Conservation (phyloP, 305 asterid species). For the Plantago lanceolata region DNA sequence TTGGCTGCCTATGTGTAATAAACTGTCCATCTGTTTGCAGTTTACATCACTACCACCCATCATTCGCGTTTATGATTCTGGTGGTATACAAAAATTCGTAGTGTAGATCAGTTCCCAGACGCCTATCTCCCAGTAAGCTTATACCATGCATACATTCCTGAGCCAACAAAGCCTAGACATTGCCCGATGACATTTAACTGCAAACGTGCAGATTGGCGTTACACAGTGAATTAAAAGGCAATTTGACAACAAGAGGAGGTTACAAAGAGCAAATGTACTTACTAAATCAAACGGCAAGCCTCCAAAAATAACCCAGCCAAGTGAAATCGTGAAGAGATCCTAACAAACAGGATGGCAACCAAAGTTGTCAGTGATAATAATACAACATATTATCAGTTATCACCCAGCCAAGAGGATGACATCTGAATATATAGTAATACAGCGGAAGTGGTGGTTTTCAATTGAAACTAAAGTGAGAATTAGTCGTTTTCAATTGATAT, state of each 20-base stretch:
- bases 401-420: neutral
- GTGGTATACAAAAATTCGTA: too few species aligned
- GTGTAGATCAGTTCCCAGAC: constrained; percentile 5
- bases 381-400: too few species aligned
- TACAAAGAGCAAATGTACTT: constrained; percentile 30
- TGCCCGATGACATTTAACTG: constrained; percentile 85
- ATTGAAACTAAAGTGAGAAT: too few species aligned
- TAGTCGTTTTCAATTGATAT: too few species aligned
- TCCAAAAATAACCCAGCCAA: constrained; percentile 85
- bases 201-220: constrained; percentile 11
- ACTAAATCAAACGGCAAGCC: constrained; percentile 87
- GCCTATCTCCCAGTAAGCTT: constrained; percentile 67
- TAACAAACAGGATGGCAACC: neutral
- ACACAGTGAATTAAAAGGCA: constrained; percentile 1
- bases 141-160: constrained; percentile 68
- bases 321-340: constrained; percentile 51
- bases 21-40: too few species aligned
- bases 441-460: too few species aligned
- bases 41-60: too few species aligned
- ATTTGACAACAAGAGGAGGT: constrained; percentile 1
- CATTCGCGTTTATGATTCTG: too few species aligned
- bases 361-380: too few species aligned
- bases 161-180: constrained; percentile 72
- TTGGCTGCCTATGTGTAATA: too few species aligned
- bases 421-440: too few species aligned